Base-by-base conservation (phyloP, 169 alveolate genomes). In the Perkinsus chesapeaki region DNA sequence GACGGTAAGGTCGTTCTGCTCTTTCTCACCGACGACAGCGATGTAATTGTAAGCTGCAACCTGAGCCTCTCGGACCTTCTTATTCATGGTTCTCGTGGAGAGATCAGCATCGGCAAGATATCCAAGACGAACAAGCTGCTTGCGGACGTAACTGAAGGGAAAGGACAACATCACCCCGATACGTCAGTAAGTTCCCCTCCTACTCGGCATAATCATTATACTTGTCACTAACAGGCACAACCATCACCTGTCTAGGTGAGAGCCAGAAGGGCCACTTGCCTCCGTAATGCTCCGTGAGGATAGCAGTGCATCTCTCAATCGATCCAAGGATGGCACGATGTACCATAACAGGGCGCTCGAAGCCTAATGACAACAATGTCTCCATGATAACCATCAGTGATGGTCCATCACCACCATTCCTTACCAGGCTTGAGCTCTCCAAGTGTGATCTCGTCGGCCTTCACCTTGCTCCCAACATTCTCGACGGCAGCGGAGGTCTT, bases 261-360 rank as follows among this genome's bases (percentile, higher is more conserved):
- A 99, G 96, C 99, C 99, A 99, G 94, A 99, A 99, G 12, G 99
- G 99, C 97, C 99, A 97, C 95, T 98, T 99, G 39, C 99, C 99
- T 39, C 98, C 99, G 27, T 98, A 95, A 94, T 99, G 99, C 94
- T 99, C 99, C 38, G 97, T 96, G 37, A 98, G 96, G 73, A 99
- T 98, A 39, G 99, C 99, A 20, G 98, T 97, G 96, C 98, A 98
- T 94, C 99, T 97, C 94, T 99, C 99, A 39, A 98, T 96, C 34
- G 99, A 98, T 12, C 99, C 99, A 37, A 99, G 96, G 73, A 99
- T 98, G n/a, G 99, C 99, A 96, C 99, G 96, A 95, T 99, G 99
- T 43, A 99, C 97, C 37, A 99, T 99, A 27, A 99, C 99, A 34
- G 99, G 99, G 92, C 99, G 96, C 47, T 97, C 98, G 96, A 96